phyloP scores from a whole-genome alignment of 1,139 yeast genomes.

The Pichia sp. region DNA sequence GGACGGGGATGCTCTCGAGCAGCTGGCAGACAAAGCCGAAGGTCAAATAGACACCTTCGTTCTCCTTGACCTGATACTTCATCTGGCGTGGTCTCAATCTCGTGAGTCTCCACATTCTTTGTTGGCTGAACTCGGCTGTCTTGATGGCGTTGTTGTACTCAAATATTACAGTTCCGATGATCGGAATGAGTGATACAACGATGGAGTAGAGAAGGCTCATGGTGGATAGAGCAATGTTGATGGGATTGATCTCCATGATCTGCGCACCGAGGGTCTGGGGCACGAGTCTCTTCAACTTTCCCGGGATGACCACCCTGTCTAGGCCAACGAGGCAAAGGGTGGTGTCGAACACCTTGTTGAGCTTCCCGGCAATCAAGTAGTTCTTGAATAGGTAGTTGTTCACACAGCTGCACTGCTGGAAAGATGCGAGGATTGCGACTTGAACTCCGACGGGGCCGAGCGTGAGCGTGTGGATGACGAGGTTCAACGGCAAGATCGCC shows the following conservation, averaged over 20 bases:
- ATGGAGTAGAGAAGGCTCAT: slow-evolving; percentile 2
- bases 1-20: slow-evolving; percentile 58
- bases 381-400: slow-evolving; percentile 24
- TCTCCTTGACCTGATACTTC: slow-evolving; percentile 23
- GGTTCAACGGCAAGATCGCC: slow-evolving; percentile 26
- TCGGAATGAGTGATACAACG: slow-evolving; percentile 22
- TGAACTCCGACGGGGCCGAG: slow-evolving; percentile 29
- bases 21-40: slow-evolving; percentile 60
- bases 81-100: slow-evolving; percentile 33
- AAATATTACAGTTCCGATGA: slow-evolving; percentile 23
- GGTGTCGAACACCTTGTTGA: slow-evolving; percentile 27
- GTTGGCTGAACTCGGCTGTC: slow-evolving; percentile 20
- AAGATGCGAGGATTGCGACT: slow-evolving; percentile 22
- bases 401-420: slow-evolving; percentile 26
- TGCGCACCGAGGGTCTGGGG: slow-evolving; percentile 25
- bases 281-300: slow-evolving; percentile 30
- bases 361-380: slow-evolving; percentile 24
- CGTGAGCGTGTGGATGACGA: slow-evolving; percentile 19
- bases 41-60: slow-evolving; percentile 28
- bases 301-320: slow-evolving; percentile 29
- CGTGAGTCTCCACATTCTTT: slow-evolving; percentile 23
- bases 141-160: slow-evolving; percentile 20
- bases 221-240: slow-evolving; percentile 3
- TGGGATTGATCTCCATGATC: slow-evolving; percentile 13
- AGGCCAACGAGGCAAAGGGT: slow-evolving; percentile 27